A percentile compares a stretch with the other conserved stretches of the same genome.
Conservation (phyloP, 2,329 filamentous ascomycete species). For the Didymella segeticola region DNA sequence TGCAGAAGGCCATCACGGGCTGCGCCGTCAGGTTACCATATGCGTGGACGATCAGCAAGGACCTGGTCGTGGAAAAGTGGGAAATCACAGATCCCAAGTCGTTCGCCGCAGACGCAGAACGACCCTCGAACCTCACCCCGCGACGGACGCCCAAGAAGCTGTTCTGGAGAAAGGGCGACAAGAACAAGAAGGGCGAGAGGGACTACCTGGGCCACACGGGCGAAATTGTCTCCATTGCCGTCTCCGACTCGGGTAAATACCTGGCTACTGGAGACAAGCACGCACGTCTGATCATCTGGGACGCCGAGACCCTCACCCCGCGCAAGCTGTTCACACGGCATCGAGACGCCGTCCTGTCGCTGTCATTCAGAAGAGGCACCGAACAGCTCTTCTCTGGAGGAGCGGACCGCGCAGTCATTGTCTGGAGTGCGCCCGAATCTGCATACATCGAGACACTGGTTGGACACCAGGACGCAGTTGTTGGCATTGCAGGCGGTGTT, state of each 20-base stretch:
- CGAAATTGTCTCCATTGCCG: constrained; percentile 82
- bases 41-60: constrained; percentile 88
- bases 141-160: constrained; percentile 69
- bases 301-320: constrained; percentile 78
- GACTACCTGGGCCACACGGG: constrained; percentile 74
- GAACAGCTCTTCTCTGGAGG: constrained; percentile 94
- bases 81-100: constrained; percentile 67
- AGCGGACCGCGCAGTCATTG: constrained; percentile 91
- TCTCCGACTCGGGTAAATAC: constrained; percentile 87
- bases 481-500: constrained; percentile 70
- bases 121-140: constrained; percentile 55
- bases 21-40: constrained; percentile 81
- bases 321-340: constrained; percentile 90
- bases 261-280: constrained; percentile 90
- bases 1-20: constrained; percentile 77
- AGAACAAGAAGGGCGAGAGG: constrained; percentile 65
- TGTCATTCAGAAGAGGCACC: constrained; percentile 83
- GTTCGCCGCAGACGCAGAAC: constrained; percentile 29
- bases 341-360: constrained; percentile 81
- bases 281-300: constrained; percentile 84
- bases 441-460: constrained; percentile 96
- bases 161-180: constrained; percentile 67
- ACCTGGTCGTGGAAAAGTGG: constrained; percentile 88
- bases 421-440: constrained; percentile 90
- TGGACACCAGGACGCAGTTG: constrained; percentile 90